Conservation (phyloP, 257 asterid genomes). For the Solanum etuberosum region DNA sequence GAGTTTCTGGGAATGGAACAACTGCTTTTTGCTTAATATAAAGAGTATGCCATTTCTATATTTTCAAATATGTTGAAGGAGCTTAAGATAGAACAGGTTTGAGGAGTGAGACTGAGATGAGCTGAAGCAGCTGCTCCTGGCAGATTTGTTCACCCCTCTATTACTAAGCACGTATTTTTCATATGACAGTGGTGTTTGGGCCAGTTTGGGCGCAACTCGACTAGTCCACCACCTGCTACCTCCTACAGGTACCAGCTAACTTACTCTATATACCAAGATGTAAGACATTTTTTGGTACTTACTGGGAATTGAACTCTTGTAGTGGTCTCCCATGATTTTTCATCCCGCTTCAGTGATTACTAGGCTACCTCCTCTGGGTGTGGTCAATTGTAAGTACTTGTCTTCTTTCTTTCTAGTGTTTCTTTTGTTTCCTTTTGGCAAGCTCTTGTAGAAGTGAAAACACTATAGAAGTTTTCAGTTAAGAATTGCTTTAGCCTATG, state of each 20-base stretch:
- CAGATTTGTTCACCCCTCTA: neutral
- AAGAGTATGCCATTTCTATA: neutral
- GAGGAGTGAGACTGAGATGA: neutral
- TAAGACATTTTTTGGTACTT: neutral
- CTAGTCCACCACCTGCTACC: neutral
- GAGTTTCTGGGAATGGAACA: neutral
- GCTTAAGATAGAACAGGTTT: neutral
- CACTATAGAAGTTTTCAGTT: neutral
- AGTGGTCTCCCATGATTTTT: neutral
- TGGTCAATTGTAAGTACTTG: neutral
- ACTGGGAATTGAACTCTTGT: neutral
- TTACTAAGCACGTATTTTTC: neutral
- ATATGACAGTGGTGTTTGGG: neutral
- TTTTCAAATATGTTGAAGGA: neutral
- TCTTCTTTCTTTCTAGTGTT: neutral
- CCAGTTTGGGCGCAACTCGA: neutral
- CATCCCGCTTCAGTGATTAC: neutral
- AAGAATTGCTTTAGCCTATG: neutral
- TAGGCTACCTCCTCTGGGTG: neutral
- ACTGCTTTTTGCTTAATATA: neutral
- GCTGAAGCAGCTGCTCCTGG: neutral
- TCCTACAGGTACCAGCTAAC: neutral
- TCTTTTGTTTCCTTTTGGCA: neutral
- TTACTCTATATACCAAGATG: neutral
- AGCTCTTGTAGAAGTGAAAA: neutral